Evolutionary conservation across 2,329 filamentous ascomycete genomes (phyloP).

Genomic region (Sordariomycetes sp.): DNA sequence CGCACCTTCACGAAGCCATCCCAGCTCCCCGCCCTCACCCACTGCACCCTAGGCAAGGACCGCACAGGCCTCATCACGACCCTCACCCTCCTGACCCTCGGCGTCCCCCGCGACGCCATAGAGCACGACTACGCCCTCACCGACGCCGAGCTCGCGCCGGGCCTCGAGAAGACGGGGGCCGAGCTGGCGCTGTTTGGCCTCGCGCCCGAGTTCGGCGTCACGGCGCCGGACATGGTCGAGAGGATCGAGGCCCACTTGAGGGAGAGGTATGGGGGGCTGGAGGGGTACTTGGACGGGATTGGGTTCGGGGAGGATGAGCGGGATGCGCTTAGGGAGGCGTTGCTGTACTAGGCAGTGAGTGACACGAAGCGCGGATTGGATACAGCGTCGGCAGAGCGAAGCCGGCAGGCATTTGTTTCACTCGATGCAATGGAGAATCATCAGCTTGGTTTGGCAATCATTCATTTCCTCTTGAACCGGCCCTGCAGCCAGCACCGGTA

Average conservation of each 20-base stretch:
- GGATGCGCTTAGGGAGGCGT: slow-evolving; percentile 21
- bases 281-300: slow-evolving; percentile 49
- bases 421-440: no score
- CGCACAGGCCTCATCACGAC: slow-evolving; percentile 57
- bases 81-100: slow-evolving; percentile 52
- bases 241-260: slow-evolving; percentile 44
- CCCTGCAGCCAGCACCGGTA: slow-evolving; percentile 95
- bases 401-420: no score
- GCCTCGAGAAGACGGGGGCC: slow-evolving; percentile 47
- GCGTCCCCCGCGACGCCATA: slow-evolving; percentile 44
- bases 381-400: no score
- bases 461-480: slow-evolving; percentile 56
- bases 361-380: background rate
- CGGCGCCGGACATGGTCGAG: slow-evolving; percentile 49
- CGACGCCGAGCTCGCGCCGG: slow-evolving; percentile 40
- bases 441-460: no score
- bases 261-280: slow-evolving; percentile 50
- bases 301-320: slow-evolving; percentile 38
- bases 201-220: slow-evolving; percentile 57
- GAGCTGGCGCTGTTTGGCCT: slow-evolving; percentile 63
- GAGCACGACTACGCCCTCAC: slow-evolving; percentile 61
- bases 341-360: slow-evolving; percentile 14
- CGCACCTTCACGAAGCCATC: slow-evolving; percentile 14
- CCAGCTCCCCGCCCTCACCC: slow-evolving; percentile 54
- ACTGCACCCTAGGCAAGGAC: slow-evolving; percentile 87